phyloP scores from a whole-genome alignment of 2,329 filamentous ascomycete species.

The Hypoxylon sp. region DNA sequence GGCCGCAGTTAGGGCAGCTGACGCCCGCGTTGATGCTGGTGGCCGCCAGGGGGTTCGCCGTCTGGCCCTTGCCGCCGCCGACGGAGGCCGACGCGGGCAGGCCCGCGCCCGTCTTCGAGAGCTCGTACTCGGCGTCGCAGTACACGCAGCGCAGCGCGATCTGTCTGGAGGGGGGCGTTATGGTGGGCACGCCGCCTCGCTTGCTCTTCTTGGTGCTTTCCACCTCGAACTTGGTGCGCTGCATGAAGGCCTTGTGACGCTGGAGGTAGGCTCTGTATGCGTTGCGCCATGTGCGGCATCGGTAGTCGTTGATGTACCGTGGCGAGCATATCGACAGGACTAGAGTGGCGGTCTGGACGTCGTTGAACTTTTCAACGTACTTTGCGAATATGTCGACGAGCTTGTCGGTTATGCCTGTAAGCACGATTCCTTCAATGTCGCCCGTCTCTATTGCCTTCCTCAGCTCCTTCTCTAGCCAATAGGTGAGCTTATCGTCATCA shows the following conservation, averaged over 20 bases:
- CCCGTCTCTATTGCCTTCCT: constrained; percentile 71
- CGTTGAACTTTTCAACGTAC: constrained; percentile 80
- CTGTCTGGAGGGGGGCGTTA: constrained; percentile 75
- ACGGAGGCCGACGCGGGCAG: constrained; percentile 1
- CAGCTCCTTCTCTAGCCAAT: constrained; percentile 77
- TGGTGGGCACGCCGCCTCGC: constrained; percentile 71
- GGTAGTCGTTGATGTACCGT: constrained; percentile 80
- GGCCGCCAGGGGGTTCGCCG: constrained; percentile 68
- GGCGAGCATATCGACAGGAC: constrained; percentile 80
- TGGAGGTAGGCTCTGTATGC: constrained; percentile 78
- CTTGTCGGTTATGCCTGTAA: constrained; percentile 80
- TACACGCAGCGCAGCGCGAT: constrained; percentile 82
- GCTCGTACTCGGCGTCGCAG: constrained; percentile 73
- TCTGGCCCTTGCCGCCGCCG: constrained; percentile 9
- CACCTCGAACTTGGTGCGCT: constrained; percentile 82
- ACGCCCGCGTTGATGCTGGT: constrained; percentile 71
- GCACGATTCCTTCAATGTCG: constrained; percentile 80
- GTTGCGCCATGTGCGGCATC: constrained; percentile 79
- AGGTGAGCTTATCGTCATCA: constrained; percentile 70
- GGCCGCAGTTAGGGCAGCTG: constrained; percentile 74
- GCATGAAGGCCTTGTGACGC: constrained; percentile 78
- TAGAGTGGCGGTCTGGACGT: constrained; percentile 83
- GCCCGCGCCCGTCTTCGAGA: constrained; percentile 54
- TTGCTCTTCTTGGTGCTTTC: constrained; percentile 79
- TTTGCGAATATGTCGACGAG: constrained; percentile 81